Conservation (phyloP, 192 early-diverging fungal genomes). For the Phycomyces blakesleeanus region DNA sequence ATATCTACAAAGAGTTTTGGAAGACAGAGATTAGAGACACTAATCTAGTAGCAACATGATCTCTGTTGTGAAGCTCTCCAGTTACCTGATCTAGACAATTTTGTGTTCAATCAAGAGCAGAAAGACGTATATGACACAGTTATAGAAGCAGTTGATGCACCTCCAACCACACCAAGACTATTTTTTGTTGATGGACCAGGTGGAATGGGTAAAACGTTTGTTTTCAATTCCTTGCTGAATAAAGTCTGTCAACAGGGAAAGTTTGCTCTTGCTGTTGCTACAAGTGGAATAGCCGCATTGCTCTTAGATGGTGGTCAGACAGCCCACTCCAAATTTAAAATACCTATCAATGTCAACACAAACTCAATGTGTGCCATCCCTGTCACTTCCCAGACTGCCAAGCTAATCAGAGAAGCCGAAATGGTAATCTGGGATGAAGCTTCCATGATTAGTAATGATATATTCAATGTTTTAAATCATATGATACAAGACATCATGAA, state of each 20-base stretch:
- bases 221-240: slow-evolving; percentile 19
- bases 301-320: slow-evolving; percentile 28
- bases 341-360: slow-evolving; percentile 16
- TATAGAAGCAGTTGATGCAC: background rate
- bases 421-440: slow-evolving; percentile 43
- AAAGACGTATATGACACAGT: background rate
- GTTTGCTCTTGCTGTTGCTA: slow-evolving; percentile 30
- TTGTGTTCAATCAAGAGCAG: background rate
- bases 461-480: slow-evolving; percentile 22
- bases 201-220: slow-evolving; percentile 25
- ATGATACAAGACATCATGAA: slow-evolving; percentile 16
- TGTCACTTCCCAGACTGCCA: background rate
- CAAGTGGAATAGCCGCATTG: slow-evolving; percentile 32
- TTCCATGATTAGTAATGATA: slow-evolving; percentile 20
- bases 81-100: too few relatives aligned
- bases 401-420: slow-evolving; percentile 10
- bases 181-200: slow-evolving; percentile 34
- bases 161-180: background rate
- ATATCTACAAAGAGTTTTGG: too few relatives aligned
- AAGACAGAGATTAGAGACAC: too few relatives aligned
- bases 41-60: too few relatives aligned
- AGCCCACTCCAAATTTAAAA: slow-evolving; percentile 32
- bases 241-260: slow-evolving; percentile 6
- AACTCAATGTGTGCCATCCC: slow-evolving; percentile 13
- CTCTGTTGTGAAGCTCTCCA: too few relatives aligned